Base-by-base conservation (phyloP, 2,329 filamentous ascomycete genomes). In the Drechslerella coelobrocha region DNA sequence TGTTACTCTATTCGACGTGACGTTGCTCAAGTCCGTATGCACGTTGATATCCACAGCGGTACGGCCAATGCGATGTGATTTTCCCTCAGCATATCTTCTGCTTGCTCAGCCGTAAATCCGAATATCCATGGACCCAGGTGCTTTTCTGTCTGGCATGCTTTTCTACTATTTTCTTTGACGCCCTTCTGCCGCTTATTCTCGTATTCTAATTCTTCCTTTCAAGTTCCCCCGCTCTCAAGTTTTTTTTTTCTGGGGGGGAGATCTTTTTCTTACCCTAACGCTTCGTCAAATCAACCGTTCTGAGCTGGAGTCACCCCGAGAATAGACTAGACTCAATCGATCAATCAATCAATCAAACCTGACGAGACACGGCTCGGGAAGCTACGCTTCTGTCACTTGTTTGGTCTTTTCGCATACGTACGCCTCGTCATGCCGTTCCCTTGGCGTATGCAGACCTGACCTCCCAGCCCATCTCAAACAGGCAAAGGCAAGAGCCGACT, bases 341-440 rank as follows among this genome's bases (percentile, higher is more conserved):
- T 6, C 34, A 10, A n/a, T 10, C 34, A 39, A n/a, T 14, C 34
- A n/a, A 39, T 5, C 17, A n/a, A n/a, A n/a, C 29, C 29, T 31
- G 29, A 31, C 19, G 5, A 45, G 41, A 45, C 41, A 45, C 41
- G 41, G 41, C 41, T 45, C 41, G 41, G 41, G 41, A 45, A 45
- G 41, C 41, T 21, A 45, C 19, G 41, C 41, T 45, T 45, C 41
- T 45, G 41, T 45, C 41, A 45, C 14, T 45, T 17, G n/a, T 41
- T 17, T 41, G 9, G 9, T 14, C 5, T 41, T 41, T 41, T 17
- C 37, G n/a, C 37, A 14, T 8, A 5, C 41, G 17, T 21, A 19
- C 19, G 5, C 21, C 41, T 45, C 17, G 41, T 45, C 41, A 45
- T 45, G 41, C 41, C 41, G 41, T 45, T 6, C 41, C 19, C 41